Evolutionary conservation across 257 asterid species (phyloP), one percentile per base, ranked within the genome.

Genomic region (Plantago elongata): DNA sequence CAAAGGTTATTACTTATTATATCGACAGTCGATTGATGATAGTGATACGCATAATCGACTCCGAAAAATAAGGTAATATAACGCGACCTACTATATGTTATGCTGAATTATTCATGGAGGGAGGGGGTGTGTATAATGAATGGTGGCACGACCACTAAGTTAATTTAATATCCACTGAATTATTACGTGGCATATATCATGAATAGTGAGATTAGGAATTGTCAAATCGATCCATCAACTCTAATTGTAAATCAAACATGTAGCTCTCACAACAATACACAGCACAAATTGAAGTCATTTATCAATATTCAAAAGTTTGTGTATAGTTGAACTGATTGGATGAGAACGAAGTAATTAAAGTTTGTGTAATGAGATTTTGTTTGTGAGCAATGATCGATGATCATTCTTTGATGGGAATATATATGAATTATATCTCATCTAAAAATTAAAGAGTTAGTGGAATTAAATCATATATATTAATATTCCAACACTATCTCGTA

Each of bases 211-310:
- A 46, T 57, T 45, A 65, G 50, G 79, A 9, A 65, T 48, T 61
- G 78, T 81, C 83, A 70, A 77, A 77, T 78, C 27, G 27, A 22
- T 1, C 81, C 60, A 72, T 70, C 74, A 71, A 77, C 74, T 74
- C 64, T 61, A 60, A 60, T 59, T 59, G 9, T 30, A 22, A 15
- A 72, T 51, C 60, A 63, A 70, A 40, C 16, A 66, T 52, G 47
- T 63, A 49, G 12, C 57, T 22, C 9, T 66, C n/a, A 52, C 51
- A 70, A 67, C 40, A 34, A 22, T 34, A 7, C 40, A 34, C 40
- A 34, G 8, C 40, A 34, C 40, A 34, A 34, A 34, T 69, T 64
- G 49, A 45, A 66, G 77, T 72, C 79, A 52, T 65, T 65, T 65
- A 55, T 34, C 50, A 29, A 27, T 17, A 50, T 61, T 18, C 57